A percentile compares a stretch with the other conserved stretches of the same genome.
Conservation (phyloP, 1,139 yeast species). For the Protomyces arabidopsidicola region DNA sequence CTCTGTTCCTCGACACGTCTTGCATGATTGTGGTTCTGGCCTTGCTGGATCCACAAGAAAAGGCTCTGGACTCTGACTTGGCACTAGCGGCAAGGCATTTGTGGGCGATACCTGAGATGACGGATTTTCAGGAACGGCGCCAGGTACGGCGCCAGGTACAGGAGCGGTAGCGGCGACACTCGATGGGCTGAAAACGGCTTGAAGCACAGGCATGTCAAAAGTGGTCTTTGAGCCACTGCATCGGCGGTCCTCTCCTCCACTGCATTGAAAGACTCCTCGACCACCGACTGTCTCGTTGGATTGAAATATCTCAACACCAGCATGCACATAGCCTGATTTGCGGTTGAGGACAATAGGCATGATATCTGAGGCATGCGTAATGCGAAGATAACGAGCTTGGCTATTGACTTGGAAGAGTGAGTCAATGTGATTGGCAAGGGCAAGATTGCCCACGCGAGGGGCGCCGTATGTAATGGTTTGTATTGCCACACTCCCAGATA, state of each 20-base stretch:
- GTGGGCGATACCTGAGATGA: too few species aligned
- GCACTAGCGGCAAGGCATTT: too few species aligned
- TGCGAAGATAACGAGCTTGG: constrained; percentile 10
- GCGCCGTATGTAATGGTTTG: constrained; percentile 21
- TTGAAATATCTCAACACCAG: constrained; percentile 8
- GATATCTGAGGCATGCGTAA: constrained; percentile 7
- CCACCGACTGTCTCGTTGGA: background rate
- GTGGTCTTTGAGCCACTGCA: background rate
- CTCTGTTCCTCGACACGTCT: constrained; percentile 9
- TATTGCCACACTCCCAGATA: background rate
- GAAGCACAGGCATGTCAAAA: background rate
- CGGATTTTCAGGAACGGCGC: background rate
- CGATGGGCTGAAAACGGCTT: background rate
- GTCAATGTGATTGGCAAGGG: constrained; percentile 4
- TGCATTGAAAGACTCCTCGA: constrained; percentile 5
- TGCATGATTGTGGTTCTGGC: background rate
- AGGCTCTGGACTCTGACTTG: background rate
- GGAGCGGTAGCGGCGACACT: background rate
- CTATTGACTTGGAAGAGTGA: background rate
- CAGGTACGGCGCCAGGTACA: background rate
- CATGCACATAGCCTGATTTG: constrained; percentile 9
- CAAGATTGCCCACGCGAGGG: constrained; percentile 8
- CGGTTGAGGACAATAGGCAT: constrained; percentile 7
- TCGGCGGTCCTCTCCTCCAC: constrained; percentile 9
- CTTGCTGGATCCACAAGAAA: background rate